These are phyloP conservation scores for Solanum bulbocastanum DNA, from an alignment of 257 asterid species.

Conservation along the genomic window DNA sequence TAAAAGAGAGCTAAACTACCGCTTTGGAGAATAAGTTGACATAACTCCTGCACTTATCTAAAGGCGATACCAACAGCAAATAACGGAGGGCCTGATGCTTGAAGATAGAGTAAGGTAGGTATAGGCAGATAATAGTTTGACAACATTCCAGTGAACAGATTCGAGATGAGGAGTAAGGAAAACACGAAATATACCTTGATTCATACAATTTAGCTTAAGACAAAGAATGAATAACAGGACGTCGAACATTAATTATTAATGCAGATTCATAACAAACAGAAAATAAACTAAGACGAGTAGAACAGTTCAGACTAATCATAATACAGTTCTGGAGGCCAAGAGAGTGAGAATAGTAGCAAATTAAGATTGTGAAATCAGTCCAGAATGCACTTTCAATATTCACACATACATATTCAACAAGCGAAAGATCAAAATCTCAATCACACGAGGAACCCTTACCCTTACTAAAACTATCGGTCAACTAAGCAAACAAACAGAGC, in stretches of 20 bases:
- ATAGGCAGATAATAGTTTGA: background rate
- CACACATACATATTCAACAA: background rate
- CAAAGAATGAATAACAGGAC: background rate
- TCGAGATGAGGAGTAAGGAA: background rate
- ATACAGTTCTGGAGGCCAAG: background rate
- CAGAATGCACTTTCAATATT: background rate
- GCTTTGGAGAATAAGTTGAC: background rate
- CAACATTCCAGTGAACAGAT: no score
- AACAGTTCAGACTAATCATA: background rate
- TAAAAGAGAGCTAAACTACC: background rate
- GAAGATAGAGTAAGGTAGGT: background rate
- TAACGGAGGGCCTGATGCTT: background rate
- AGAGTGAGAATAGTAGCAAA: background rate
- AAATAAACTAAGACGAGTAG: background rate
- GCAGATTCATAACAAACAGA: background rate
- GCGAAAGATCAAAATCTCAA: background rate
- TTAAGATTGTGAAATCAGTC: background rate
- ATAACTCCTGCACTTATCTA: background rate
- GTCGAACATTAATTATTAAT: background rate
- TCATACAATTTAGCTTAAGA: background rate
- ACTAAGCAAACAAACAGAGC: background rate
- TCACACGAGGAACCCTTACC: background rate
- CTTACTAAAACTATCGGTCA: background rate
- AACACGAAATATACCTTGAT: background rate
- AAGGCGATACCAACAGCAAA: background rate